Base-by-base conservation (phyloP, 1,284 basidiomycete genomes). In the Apiotrichum siamense region DNA sequence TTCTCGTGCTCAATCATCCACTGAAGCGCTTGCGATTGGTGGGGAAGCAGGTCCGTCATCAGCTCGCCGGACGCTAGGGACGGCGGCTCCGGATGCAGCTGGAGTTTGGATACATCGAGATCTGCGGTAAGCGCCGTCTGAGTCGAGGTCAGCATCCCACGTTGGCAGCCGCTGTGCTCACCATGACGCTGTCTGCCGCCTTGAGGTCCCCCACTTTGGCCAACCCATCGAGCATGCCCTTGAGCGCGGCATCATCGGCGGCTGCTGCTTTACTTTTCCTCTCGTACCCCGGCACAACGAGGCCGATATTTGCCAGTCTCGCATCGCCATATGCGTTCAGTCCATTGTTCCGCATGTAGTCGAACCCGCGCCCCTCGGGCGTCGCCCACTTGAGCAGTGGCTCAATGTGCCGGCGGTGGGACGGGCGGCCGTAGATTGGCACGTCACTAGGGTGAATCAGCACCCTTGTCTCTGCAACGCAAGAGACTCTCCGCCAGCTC, bases 1-100 rank as follows among this genome's bases (percentile, higher is more conserved):
- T 87, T 81, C 69, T 91, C 88, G 20, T 78, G 81, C 12, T 82
- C 78, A 20, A 89, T 76, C 63, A 87, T 88, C 88, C 88, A 91
- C 52, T 58, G 44, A 35, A 60, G 44, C 45, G 60, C 50, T 32
- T 62, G 54, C 20, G 35, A 56, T 77, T 91, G 88, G 65, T 91
- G 88, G 58, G 81, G 86, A 20, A 91, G 67, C 31, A 91, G 74
- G 63, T 90, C 78, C 11, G 87, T 84, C 17, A 76, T 76, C 39
- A 91, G 66, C 26, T 85, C 77, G 2, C 85, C 86, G 21, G 69
- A 83, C 18, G 75, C 76, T 15, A 80, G 74, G 2, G 86, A 79
- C 7, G 88, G 87, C 0, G 88, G 86, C 55, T 77, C 78, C 10
- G 83, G 61, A 35, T 72, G 67, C 4, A 63, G 48, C 0, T 67